These are phyloP conservation scores for Leptodermis oblonga DNA, from an alignment of 257 asterid species.

Conservation along the genomic window DNA sequence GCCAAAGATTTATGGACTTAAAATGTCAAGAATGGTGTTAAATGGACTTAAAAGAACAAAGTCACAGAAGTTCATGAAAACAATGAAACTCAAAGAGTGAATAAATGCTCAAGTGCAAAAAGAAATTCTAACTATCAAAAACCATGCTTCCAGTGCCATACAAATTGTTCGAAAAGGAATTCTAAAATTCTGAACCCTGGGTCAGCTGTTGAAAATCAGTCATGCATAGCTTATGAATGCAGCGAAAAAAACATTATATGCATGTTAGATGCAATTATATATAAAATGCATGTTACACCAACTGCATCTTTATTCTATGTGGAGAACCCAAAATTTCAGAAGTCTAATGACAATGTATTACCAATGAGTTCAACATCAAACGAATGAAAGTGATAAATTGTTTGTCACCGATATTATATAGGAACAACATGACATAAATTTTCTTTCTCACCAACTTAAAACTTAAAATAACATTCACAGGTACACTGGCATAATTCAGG, in stretches of 20 bases:
- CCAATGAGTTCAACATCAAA: no score
- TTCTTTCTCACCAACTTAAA: no score
- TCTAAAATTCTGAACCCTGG: not conserved
- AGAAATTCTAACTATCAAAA: not conserved
- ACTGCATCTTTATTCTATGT: not conserved
- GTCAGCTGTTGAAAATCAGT: no score
- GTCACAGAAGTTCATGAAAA: not conserved
- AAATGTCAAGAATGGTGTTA: not conserved
- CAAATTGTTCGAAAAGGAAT: not conserved
- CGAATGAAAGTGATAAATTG: not conserved
- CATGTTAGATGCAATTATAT: not conserved
- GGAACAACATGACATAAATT: no score
- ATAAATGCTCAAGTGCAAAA: conserved; percentile 2
- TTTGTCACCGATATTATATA: not conserved
- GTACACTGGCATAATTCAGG: no score
- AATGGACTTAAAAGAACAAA: not conserved
- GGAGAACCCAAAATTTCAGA: not conserved
- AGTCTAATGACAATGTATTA: not conserved
- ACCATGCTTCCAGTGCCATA: no score
- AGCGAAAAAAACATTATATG: no score
- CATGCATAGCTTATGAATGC: not conserved
- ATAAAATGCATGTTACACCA: not conserved
- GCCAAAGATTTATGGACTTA: not conserved
- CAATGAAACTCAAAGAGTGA: not conserved
- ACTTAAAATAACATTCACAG: no score